Base-by-base conservation (phyloP, 75 land plant species). In the Azolla pinnata region DNA sequence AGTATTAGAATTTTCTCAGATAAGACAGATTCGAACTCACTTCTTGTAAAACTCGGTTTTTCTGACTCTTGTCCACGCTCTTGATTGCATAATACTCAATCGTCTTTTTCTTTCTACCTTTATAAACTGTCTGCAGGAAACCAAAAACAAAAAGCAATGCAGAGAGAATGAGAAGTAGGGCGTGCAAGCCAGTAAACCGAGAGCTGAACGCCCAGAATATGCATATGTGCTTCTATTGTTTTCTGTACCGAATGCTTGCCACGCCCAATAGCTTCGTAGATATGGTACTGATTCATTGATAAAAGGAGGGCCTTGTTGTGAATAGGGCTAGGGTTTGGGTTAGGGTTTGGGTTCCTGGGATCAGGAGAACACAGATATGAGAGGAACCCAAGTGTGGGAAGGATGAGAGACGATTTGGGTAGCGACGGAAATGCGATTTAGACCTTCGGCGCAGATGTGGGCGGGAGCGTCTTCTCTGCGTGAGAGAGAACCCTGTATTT, bases 31-130 rank as follows among this genome's bases (percentile, higher is more conserved):
- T 10, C 1, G 16, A 16, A 33, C 85, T 83, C 57, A 89, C 99
- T 67, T 93, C 99, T 55, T 89, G 96, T 33, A 90, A 73, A 33
- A 90, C 74, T 64, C 82, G 84, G 66, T 35, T 75, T 71, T 79
- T 83, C 49, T 95, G 97, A 2, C 75, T 75, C 70, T 95, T 95
- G 54, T 95, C 99, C 16, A 90, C 99, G 62, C 97, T 95, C 65
- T 95, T 95, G 61, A 90, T 78, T 2, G 97, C 99, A 62, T 66
- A 82, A 35, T 95, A 95, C 82, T 95, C 99, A 40, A 95, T 81
- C 21, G 88, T 79, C 83, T 86, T 90, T 86, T 90, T 95, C 84
- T 78, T 95, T 64, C 99, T 69, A 21, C 83, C 99, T 74, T 95
- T 95, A 63, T 95, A 95, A 25, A 95, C 99, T 8, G 84, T 86